phyloP scores from a whole-genome alignment of 768 basidiomycete species.

The Tremella mesenterica region DNA sequence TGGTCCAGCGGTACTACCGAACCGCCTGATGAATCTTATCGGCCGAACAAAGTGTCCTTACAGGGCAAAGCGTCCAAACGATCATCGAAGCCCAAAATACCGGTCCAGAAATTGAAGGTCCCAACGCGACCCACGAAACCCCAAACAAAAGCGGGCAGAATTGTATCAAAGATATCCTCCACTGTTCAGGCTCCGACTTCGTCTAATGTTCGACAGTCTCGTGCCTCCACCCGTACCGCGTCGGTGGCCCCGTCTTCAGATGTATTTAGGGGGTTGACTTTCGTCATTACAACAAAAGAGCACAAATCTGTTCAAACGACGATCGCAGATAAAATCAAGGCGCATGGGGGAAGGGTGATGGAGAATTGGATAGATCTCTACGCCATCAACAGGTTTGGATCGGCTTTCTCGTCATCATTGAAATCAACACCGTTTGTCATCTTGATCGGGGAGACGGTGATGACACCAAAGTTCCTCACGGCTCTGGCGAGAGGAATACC shows the following conservation, averaged over 20 bases:
- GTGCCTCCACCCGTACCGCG: neutral
- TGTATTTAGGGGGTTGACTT: neutral
- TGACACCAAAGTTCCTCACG: slow-evolving; percentile 70
- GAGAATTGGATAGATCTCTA: slow-evolving; percentile 17
- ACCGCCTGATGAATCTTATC: too few species aligned
- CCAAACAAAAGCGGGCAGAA: too few species aligned
- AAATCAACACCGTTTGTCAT: slow-evolving; percentile 14
- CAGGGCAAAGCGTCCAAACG: too few species aligned
- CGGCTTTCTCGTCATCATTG: neutral
- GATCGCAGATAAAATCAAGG: neutral
- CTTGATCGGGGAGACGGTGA: slow-evolving; percentile 3
- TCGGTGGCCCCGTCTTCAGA: neutral
- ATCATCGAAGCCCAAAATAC: too few species aligned
- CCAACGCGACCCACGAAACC: too few species aligned
- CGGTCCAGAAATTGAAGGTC: too few species aligned
- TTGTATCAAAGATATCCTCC: too few species aligned
- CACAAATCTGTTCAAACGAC: neutral
- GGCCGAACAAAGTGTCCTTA: too few species aligned
- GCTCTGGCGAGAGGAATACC: slow-evolving; percentile 82
- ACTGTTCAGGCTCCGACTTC: neutral
- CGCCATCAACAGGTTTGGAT: slow-evolving; percentile 4
- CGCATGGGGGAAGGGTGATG: slow-evolving; percentile 10
- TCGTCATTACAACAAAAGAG: neutral
- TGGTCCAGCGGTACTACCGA: too few species aligned
- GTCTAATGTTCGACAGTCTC: neutral